These are phyloP conservation scores for Zygosaccharomyces sapae DNA, from an alignment of 1,139 yeast genomes.

Conservation along the genomic window DNA sequence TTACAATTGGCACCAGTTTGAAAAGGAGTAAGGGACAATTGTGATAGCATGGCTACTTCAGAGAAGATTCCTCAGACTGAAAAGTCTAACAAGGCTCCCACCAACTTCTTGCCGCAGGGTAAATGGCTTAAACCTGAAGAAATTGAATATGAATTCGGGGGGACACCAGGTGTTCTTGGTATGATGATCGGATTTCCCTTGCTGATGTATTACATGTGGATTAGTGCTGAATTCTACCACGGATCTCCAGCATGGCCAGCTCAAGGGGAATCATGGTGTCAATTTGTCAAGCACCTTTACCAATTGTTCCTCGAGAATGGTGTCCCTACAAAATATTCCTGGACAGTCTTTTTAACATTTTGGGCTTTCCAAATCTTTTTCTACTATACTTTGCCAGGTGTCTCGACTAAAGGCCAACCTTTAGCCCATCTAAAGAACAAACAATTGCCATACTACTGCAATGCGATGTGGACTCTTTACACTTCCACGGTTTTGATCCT, in stretches of 20 bases:
- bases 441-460: slow-evolving; percentile 88
- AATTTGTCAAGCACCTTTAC: slow-evolving; percentile 46
- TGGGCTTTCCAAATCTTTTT: slow-evolving; percentile 66
- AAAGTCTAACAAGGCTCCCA: slow-evolving; percentile 3
- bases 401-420: slow-evolving; percentile 94
- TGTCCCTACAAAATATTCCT: slow-evolving; percentile 62
- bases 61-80: slow-evolving; percentile 1
- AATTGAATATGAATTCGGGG: slow-evolving; percentile 85
- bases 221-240: slow-evolving; percentile 72
- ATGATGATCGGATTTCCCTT: slow-evolving; percentile 92
- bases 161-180: slow-evolving; percentile 82
- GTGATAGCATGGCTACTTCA: background rate
- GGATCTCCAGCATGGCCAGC: slow-evolving; percentile 71
- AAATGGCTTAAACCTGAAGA: slow-evolving; percentile 41
- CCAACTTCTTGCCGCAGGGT: slow-evolving; percentile 34
- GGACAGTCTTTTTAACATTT: slow-evolving; percentile 68
- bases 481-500: slow-evolving; percentile 56
- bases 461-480: slow-evolving; percentile 83
- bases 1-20: too few relatives aligned
- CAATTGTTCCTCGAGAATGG: slow-evolving; percentile 50
- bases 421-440: slow-evolving; percentile 71
- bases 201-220: slow-evolving; percentile 96
- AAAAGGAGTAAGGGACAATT: background rate
- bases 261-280: slow-evolving; percentile 52
- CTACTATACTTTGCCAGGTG: slow-evolving; percentile 84